Evolutionary conservation across 192 early-diverging fungal species (phyloP).

Genomic region (Backusella westeae): DNA sequence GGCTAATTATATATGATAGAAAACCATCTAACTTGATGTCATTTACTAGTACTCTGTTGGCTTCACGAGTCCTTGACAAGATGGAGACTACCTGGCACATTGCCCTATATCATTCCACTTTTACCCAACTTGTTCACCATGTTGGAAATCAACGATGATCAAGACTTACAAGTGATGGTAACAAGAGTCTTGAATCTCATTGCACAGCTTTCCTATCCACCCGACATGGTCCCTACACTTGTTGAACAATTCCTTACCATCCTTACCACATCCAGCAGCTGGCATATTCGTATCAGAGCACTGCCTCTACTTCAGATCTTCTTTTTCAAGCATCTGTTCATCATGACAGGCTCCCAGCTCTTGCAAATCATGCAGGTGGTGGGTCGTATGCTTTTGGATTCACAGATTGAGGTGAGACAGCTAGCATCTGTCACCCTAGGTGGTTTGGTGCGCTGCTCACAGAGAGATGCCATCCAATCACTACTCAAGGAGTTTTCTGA

Average conservation of each 20-base stretch:
- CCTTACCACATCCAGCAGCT: constrained; percentile 52
- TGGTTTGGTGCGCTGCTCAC: constrained; percentile 77
- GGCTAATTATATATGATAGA: not conserved
- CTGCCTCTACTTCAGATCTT: constrained; percentile 85
- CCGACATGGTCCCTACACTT: constrained; percentile 42
- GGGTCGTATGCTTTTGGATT: constrained; percentile 67
- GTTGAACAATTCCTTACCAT: constrained; percentile 58
- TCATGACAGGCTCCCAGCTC: constrained; percentile 57
- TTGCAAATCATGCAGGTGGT: constrained; percentile 68
- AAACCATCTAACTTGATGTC: not conserved
- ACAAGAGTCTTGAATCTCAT: constrained; percentile 49
- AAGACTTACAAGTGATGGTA: constrained; percentile 65
- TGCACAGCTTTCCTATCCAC: constrained; percentile 53
- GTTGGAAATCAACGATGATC: constrained; percentile 70
- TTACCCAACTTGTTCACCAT: constrained; percentile 63
- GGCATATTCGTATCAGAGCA: constrained; percentile 81
- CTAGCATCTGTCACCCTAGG: constrained; percentile 73
- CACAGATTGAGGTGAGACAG: constrained; percentile 87
- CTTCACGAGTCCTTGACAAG: constrained; percentile 52
- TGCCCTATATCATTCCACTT: constrained; percentile 52
- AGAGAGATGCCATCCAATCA: constrained; percentile 56
- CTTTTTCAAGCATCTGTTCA: constrained; percentile 81
- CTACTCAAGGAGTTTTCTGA: constrained; percentile 47
- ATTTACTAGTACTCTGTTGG: constrained; percentile 63
- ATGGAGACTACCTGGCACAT: constrained; percentile 53